Evolutionary conservation across 352 stramenopile genomes (phyloP), one percentile per base, ranked within the genome.

Genomic region (Phytophthora cryptogea): DNA sequence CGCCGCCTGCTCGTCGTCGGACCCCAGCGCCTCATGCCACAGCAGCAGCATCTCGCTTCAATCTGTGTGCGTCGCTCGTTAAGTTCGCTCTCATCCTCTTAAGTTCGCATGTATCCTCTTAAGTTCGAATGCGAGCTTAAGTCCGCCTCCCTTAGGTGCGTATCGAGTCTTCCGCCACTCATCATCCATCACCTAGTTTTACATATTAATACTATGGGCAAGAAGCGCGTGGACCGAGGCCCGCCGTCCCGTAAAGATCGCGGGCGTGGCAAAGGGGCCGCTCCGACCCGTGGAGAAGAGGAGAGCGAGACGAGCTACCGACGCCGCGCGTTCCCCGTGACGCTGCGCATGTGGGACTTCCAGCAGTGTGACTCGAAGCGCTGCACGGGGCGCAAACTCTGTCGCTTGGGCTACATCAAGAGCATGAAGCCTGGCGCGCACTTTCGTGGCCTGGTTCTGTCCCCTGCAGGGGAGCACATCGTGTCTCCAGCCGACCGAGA

Each of bases 401-500:
- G 88, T 41, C 84, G 92, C n/a, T 74, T 97, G 43, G 90, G 90
- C 8, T 94, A 97, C 45, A 89, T 98, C 67, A 88, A 95, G 66
- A 88, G 82, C 37, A 97, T 99, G 83, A 87, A 88, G 40, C 74
- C 97, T 1, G 96, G 95, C 31, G 75, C 94, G 64, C 74, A 85
- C 26, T 99, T 99, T 74, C 88, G 91, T 28, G 96, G 96, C 13
- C 86, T 99, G 48, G 96, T 99, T 28, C 72, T 99, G 11, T 98
- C 89, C 28, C 91, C 95, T 3, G 89, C 95, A 45, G 96, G 88
- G 3, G 92, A 92, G 30, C 80, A 95, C 31, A 78, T 87, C 8
- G 84, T 99, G 10, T 98, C 93, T 42, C 88, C 85, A 5, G 83
- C 90, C 5, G 96, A 99, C 76, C 56, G 68, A 7, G 70, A 65